These are phyloP conservation scores for Lepidium aucheri DNA, from an alignment of 345 rosid species.

Conservation along the genomic window DNA sequence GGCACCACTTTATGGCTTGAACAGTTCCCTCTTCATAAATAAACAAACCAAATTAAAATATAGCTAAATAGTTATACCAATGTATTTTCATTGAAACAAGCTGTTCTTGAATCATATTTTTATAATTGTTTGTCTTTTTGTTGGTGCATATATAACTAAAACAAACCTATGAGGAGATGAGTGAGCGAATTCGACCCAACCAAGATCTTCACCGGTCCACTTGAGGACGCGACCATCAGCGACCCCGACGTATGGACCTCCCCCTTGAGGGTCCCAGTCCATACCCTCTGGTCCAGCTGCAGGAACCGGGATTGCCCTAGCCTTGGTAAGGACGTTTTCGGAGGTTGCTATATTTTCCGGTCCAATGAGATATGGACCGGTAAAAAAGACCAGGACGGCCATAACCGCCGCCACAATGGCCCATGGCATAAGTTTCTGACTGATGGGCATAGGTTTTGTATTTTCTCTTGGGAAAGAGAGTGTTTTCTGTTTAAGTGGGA, in stretches of 20 bases:
- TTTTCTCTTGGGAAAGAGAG: neutral
- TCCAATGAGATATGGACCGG: constrained; percentile 8
- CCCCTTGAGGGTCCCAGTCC: constrained; percentile 25
- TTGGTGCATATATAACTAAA: too few species aligned
- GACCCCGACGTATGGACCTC: constrained; percentile 29
- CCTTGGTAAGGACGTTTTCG: neutral
- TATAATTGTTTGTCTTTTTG: too few species aligned
- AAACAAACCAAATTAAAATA: neutral
- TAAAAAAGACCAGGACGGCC: neutral
- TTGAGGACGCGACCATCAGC: constrained; percentile 28
- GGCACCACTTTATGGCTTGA: constrained; percentile 37
- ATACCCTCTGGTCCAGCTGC: constrained; percentile 28
- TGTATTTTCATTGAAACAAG: too few species aligned
- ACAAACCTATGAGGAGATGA: constrained; percentile 45
- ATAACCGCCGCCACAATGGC: neutral
- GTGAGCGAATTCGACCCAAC: constrained; percentile 63
- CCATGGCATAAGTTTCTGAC: neutral
- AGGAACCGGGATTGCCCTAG: constrained; percentile 10
- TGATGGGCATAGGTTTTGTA: neutral
- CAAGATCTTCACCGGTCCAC: constrained; percentile 24
- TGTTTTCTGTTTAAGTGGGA: neutral
- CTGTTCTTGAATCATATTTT: too few species aligned
- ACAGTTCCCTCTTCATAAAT: constrained; percentile 41
- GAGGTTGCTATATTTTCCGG: constrained; percentile 20
- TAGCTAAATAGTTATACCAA: too few species aligned